These are phyloP conservation scores for Zychaea mexicana DNA, from an alignment of 371 early-diverging fungal species.

Conservation along the genomic window DNA sequence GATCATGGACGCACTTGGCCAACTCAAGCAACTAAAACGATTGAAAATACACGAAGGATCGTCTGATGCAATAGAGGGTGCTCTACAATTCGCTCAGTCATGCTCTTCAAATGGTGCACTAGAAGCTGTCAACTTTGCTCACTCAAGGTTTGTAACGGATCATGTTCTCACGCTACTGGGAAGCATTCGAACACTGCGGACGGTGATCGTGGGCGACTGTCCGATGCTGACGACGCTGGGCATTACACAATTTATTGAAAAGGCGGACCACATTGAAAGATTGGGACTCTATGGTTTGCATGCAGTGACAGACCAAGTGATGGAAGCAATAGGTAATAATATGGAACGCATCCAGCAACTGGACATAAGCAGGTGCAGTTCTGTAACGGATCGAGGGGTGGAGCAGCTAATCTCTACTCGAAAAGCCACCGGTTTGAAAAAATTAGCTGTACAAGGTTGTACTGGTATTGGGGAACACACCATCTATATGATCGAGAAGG, in stretches of 20 bases:
- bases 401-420: neutral
- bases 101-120: neutral
- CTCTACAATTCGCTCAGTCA: neutral
- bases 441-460: neutral
- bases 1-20: neutral
- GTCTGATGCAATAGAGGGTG: neutral
- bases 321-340: neutral
- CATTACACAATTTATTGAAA: neutral
- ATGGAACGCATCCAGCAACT: neutral
- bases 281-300: neutral
- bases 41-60: conserved; percentile 1
- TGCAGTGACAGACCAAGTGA: neutral
- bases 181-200: neutral
- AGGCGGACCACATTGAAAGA: neutral
- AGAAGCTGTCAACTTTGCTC: neutral
- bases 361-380: neutral
- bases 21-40: neutral
- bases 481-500: neutral
- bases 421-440: neutral
- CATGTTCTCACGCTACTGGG: neutral
- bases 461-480: neutral
- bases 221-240: neutral
- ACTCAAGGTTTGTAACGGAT: conserved; percentile 1
- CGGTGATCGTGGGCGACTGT: neutral
- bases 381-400: neutral